Percentiles rank a stretch among this genome's conserved stretches.
Conservation (phyloP, 192 early-diverging fungal genomes). For the Coemansia sp. region DNA sequence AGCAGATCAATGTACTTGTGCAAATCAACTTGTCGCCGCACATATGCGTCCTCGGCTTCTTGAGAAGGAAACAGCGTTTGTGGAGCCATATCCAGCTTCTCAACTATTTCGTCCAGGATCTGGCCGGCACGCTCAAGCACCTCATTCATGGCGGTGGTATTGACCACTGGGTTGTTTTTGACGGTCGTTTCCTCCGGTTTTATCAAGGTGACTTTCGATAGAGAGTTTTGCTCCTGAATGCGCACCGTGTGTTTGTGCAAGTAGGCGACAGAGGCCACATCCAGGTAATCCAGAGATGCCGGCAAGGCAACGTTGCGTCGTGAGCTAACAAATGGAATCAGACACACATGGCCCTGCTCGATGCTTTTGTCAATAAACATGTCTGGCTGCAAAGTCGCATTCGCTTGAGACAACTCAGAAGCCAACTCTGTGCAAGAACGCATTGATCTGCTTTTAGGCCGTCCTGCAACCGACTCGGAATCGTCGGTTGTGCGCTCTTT, state of each 20-base stretch:
- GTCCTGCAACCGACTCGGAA: not conserved
- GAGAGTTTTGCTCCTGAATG: constrained; percentile 15
- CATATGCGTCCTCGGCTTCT: constrained; percentile 44
- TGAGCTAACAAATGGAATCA: constrained; percentile 27
- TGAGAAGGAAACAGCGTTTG: constrained; percentile 32
- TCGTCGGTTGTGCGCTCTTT: constrained; percentile 19
- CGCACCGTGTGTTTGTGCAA: constrained; percentile 13
- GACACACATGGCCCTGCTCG: constrained; percentile 41
- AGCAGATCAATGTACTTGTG: constrained; percentile 70
- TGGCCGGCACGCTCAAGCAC: constrained; percentile 22
- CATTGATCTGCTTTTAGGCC: not conserved
- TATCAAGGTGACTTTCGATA: too few relatives aligned
- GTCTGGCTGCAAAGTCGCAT: constrained; percentile 14
- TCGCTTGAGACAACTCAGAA: not conserved
- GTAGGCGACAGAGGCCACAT: constrained; percentile 13
- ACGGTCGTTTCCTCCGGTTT: too few relatives aligned
- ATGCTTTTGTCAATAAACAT: constrained; percentile 43
- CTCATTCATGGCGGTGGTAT: not conserved
- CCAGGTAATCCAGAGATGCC: constrained; percentile 32
- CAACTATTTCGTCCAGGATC: constrained; percentile 39
- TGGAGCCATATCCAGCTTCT: constrained; percentile 34
- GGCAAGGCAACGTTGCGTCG: not conserved
- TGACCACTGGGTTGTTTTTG: not conserved
- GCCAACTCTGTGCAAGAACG: not conserved
- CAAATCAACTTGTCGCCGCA: constrained; percentile 56